Conservation (phyloP, 2,329 filamentous ascomycete genomes). For the Phyllosticta citrichinensis region DNA sequence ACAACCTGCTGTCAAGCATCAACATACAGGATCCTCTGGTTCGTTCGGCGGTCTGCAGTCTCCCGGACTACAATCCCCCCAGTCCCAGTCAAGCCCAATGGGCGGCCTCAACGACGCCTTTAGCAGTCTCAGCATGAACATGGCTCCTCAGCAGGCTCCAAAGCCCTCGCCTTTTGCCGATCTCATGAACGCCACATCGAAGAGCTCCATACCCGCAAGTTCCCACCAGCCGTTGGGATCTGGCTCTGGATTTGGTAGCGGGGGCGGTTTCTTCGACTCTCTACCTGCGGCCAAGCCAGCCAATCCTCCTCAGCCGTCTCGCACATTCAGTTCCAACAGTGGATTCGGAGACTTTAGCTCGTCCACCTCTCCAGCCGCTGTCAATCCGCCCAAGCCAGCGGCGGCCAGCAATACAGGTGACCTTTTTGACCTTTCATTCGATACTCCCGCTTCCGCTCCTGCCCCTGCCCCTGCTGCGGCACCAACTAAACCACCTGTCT, state of each 20-base stretch:
- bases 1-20: constrained; percentile 45
- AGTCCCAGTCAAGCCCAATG: constrained; percentile 32
- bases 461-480: constrained; percentile 18
- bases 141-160: constrained; percentile 35
- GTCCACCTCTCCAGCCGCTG: constrained; percentile 43
- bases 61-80: constrained; percentile 29
- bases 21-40: constrained; percentile 45
- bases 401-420: constrained; percentile 50
- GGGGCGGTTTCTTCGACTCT: constrained; percentile 75
- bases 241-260: constrained; percentile 44
- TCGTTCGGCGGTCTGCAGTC: constrained; percentile 39
- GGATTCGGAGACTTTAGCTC: constrained; percentile 56
- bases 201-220: constrained; percentile 28
- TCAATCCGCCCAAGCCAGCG: constrained; percentile 37
- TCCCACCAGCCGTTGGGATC: constrained; percentile 21
- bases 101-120: constrained; percentile 76
- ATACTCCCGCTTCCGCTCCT: constrained; percentile 22
- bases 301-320: constrained; percentile 35
- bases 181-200: constrained; percentile 43
- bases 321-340: constrained; percentile 45
- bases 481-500: constrained; percentile 20
- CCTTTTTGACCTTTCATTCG: constrained; percentile 61
- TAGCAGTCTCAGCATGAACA: constrained; percentile 54
- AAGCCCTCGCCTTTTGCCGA: constrained; percentile 57
- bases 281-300: constrained; percentile 42